These are phyloP conservation scores for Euphorbia peplus DNA, from an alignment of 345 rosid genomes.

Conservation along the genomic window DNA sequence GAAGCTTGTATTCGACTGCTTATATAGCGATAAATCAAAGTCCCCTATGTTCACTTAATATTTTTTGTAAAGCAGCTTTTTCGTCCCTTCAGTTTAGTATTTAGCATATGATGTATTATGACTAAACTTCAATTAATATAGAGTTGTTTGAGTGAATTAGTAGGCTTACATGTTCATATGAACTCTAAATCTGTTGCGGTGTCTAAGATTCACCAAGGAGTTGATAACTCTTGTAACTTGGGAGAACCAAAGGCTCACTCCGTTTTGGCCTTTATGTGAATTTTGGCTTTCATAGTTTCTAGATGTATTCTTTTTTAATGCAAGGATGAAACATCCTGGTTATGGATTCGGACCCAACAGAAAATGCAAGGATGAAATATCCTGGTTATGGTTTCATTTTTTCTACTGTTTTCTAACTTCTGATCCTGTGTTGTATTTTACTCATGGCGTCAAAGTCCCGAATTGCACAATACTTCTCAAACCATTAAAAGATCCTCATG, in stretches of 20 bases:
- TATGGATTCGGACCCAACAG: background rate
- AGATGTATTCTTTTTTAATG: background rate
- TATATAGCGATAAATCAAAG: conserved; percentile 7
- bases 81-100: conserved; percentile 6
- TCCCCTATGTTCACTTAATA: background rate
- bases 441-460: too few relatives aligned
- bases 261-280: background rate
- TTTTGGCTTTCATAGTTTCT: background rate
- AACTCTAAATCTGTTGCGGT: background rate
- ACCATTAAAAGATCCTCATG: too few relatives aligned
- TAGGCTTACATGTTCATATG: background rate
- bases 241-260: background rate
- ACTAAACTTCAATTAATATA: conserved; percentile 15
- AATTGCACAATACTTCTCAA: too few relatives aligned
- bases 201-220: background rate
- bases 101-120: conserved; percentile 30
- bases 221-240: background rate
- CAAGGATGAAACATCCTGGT: background rate
- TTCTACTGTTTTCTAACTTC: too few relatives aligned
- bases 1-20: conserved; percentile 8
- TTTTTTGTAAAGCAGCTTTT: conserved; percentile 29
- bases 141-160: conserved; percentile 15
- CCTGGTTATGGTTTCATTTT: too few relatives aligned
- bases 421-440: too few relatives aligned
- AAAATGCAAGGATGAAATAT: too few relatives aligned